Base-by-base conservation (phyloP, 1,284 basidiomycete species). In the Phellopilus nigrolimitatus region DNA sequence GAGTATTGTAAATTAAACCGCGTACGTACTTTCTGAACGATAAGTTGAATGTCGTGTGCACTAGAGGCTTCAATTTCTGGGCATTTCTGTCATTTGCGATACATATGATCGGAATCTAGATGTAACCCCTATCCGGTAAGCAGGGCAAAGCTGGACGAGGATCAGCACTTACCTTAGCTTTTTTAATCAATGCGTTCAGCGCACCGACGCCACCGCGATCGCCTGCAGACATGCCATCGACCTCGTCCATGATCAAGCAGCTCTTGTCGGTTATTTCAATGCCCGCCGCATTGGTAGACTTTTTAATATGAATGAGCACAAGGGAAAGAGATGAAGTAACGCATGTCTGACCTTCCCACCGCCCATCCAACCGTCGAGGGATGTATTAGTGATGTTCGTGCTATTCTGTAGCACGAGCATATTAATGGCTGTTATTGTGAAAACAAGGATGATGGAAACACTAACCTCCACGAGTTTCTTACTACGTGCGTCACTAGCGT, bases 161-260 rank as follows among this genome's bases (percentile, higher is more conserved):
- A 10, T 37, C 19, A 17, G 15, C 15, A 53, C 64, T 3, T 47
- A 88, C 92, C 72, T 88, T 91, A 10, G 91, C 90, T 74, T 97
- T 98, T 71, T 88, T 94, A 63, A 99, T 97, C 52, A 99, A 65
- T 0, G 84, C 81, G 55, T 94, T 94, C 61, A 99, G 70, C 6
- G 95, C 95, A 25, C 92, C 95, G 1, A 98, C 88, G 56, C 95
- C 95, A 17, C 97, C 95, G 46, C 95, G 79, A 68, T 99, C 97
- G 22, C 95, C 95, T 2, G 91, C 91, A 4, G 93, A 97, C 94
- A 99, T 99, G 6, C 97, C 95, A 61, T 99, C 95, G 0, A 99
- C 95, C 67, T 99, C 97, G 64, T 99, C 97, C 93, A 99, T 97
- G 66, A 99, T 98, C 39, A 99, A 71, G 58, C 93, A 92, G 0